A percentile compares a stretch with the other conserved stretches of the same genome.
These are phyloP conservation scores for Colletotrichum sp. DNA, from an alignment of 2,329 filamentous ascomycete species.

Conservation along the genomic window DNA sequence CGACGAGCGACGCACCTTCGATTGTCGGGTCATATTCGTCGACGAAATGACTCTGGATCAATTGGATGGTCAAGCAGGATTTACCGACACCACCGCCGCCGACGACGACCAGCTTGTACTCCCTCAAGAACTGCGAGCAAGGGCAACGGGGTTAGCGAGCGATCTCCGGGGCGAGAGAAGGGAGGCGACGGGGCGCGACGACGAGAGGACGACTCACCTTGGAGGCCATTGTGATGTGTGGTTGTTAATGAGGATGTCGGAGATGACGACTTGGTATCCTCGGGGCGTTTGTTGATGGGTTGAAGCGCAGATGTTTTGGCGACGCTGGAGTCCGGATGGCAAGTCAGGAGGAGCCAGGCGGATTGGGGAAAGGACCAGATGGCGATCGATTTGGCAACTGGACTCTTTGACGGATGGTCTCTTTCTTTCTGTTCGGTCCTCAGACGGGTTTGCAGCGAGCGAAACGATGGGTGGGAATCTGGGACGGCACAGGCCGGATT, in stretches of 20 bases:
- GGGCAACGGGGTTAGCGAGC: slow-evolving; percentile 23
- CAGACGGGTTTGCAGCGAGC: slow-evolving; percentile 9
- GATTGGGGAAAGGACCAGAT: not conserved
- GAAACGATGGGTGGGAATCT: slow-evolving; percentile 18
- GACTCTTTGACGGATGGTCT: not conserved
- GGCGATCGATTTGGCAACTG: not conserved
- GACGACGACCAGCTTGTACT: slow-evolving; percentile 96
- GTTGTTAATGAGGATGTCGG: not conserved
- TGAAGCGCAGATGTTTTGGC: not conserved
- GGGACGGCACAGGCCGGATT: slow-evolving; percentile 21
- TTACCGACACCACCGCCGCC: slow-evolving; percentile 98
- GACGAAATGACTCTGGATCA: slow-evolving; percentile 95
- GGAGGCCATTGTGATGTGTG: slow-evolving; percentile 40
- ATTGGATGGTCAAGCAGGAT: slow-evolving; percentile 97
- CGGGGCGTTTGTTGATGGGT: slow-evolving; percentile 12
- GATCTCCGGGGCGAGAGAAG: not conserved
- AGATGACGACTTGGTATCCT: not conserved
- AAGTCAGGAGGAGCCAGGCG: slow-evolving; percentile 1
- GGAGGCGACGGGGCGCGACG: not conserved
- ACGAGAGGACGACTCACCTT: slow-evolving; percentile 34
- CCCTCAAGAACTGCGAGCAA: slow-evolving; percentile 73
- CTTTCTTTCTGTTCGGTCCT: not conserved
- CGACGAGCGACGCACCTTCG: slow-evolving; percentile 71
- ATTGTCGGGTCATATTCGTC: slow-evolving; percentile 99
- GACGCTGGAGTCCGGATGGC: slow-evolving; percentile 1